Evolutionary conservation across 768 basidiomycete genomes (phyloP), one percentile per base, ranked within the genome.

Genomic region (Austroboletus eburneus): DNA sequence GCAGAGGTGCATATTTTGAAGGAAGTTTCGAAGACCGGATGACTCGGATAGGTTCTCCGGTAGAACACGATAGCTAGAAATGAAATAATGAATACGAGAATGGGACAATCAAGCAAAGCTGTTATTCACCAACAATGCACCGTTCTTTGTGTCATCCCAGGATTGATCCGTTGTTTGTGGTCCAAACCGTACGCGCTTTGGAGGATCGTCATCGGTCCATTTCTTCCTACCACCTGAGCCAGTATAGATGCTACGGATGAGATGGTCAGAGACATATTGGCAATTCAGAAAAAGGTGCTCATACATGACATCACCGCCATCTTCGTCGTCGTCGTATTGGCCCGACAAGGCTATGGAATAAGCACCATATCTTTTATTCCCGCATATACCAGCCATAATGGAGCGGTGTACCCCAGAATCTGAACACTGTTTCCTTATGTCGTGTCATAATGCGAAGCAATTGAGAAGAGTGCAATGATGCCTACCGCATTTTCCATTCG

Each of bases 301-400:
- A 27, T 43, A 66, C 65, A 66, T 50, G 3, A 59, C 39, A 17
- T 64, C 57, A 1, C 62, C 63, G 0, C 46, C 48, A 32, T 64
- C 63, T 33, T 59, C 48, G 20, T 64, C 36, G 25, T 66, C 62
- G 35, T 35, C 7, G 44, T 66, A 64, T 9, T 6, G 9, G 18
- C n/a, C 4, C 2, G 64, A 62, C 18, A 64, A 3, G 9, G 30
- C 49, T 27, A 66, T 25, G 17, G 63, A 64, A 20, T 16, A 55
- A 1, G 21, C 42, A 10, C 65, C 62, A 0, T 46, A 12, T 7
- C 0, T 13, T 3, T 5, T 3, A 12, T 18, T 59, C 20, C 63
- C 63, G 25, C 23, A 49, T 37, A 64, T 66, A 6, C 63, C 63
- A 16, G 46, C 45, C 8, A 54, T 30, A 1, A 1, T 0, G 0